Conservation (phyloP, 2,329 filamentous ascomycete genomes). For the Onygenales sp. region DNA sequence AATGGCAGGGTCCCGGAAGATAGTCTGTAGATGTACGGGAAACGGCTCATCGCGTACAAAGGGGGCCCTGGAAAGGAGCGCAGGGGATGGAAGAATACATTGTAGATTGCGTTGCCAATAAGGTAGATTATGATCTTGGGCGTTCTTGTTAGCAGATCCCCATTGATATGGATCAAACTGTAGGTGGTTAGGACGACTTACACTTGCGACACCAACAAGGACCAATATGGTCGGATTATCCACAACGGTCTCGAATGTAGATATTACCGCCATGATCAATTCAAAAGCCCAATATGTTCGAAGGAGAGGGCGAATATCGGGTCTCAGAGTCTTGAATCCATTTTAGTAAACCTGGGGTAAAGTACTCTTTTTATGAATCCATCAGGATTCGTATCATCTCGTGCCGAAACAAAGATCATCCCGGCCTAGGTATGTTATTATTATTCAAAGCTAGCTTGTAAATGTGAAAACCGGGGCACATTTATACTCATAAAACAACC, state of each 20-base stretch:
- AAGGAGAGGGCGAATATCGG: no score
- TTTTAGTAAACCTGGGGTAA: no score
- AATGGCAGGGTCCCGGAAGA: conserved; percentile 14
- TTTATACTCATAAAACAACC: no score
- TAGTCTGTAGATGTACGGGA: conserved; percentile 10
- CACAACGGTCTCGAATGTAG: neutral
- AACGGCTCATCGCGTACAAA: conserved; percentile 7
- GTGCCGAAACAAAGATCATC: no score
- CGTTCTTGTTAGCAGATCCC: neutral
- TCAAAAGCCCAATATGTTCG: no score
- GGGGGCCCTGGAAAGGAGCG: conserved; percentile 15
- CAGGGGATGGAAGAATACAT: conserved; percentile 18
- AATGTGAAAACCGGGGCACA: no score
- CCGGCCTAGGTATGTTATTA: no score
- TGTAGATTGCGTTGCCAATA: conserved; percentile 11
- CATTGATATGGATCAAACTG: no score
- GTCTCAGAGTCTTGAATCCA: no score
- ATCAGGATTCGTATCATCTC: no score
- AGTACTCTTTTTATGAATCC: no score
- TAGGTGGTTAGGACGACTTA: neutral
- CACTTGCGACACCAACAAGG: neutral
- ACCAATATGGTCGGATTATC: neutral
- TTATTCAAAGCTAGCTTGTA: no score
- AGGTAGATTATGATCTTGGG: neutral
- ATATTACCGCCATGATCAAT: neutral